Base-by-base conservation (phyloP, 805 yeast species). In the Candida mattraensis region DNA sequence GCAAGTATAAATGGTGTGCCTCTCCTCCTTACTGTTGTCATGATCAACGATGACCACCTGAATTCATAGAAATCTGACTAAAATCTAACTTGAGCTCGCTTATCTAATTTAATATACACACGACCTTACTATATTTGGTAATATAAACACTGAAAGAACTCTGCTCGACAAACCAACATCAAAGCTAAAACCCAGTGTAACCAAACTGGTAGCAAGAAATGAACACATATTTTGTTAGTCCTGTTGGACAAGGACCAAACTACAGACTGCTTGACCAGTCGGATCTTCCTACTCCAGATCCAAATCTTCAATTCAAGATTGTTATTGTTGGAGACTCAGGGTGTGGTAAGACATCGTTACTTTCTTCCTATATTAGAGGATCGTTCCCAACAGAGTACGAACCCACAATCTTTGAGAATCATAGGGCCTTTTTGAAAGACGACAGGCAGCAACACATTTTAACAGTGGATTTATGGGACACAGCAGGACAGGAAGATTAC, bases 241-340 rank as follows among this genome's bases (percentile, higher is more conserved):
- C 42, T 22, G 24, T 40, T 16, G 60, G 50, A 3, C 37, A 34
- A 24, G 62, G 62, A 1, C 34, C 52, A 2, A 34, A 33, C n/a
- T 56, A 37, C 32, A 30, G 45, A n/a, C 39, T 57, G 11, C 33
- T 57, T 5, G 51, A 49, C 21, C 46, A 48, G 26, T 33, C 41
- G 5, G 44, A 44, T 5, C 32, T 44, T 4, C 95, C 43, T 1
- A 37, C 45, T 11, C 50, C 56, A 2, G 43, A 51, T 19, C 51
- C 56, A 13, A 37, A 39, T 25, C 29, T 48, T 4, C 61, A 56
- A 29, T 51, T 59, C 40, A 63, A 63, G 32, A 48, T 62, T 68
- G 98, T 93, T 44, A 96, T 91, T 44, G 97, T 93, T 33, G 99
- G 99, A 47, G 99, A 93, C 67, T 97, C 98, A 76, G 98, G 98